These are phyloP conservation scores for Spergularia azorica DNA, from an alignment of 179 eudicot genomes.

Conservation along the genomic window DNA sequence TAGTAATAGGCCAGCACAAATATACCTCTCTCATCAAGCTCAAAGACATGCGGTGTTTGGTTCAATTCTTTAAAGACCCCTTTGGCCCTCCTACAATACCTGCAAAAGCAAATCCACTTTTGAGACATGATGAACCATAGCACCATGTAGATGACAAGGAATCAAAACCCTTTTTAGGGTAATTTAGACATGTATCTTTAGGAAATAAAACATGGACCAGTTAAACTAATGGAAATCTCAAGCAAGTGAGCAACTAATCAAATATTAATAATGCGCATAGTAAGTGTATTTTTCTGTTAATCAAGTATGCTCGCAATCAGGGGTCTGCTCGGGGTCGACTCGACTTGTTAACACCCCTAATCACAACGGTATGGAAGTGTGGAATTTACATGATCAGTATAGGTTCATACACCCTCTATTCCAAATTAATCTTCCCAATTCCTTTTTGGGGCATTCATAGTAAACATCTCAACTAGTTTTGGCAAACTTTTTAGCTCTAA, in stretches of 20 bases:
- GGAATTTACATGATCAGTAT: no score
- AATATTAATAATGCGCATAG: neutral
- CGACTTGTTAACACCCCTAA: no score
- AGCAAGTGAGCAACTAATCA: neutral
- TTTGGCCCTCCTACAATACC: constrained; percentile 91
- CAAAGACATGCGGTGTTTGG: constrained; percentile 71
- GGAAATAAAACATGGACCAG: neutral
- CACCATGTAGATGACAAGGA: neutral
- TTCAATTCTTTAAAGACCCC: constrained; percentile 77
- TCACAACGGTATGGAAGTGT: no score
- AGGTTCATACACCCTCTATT: no score
- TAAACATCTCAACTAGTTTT: no score
- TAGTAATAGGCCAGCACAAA: neutral
- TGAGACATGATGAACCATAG: neutral
- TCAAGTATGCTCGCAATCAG: neutral
- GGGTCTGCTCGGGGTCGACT: no score
- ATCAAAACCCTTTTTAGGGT: neutral
- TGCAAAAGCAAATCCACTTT: constrained; percentile 29
- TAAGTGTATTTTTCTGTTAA: neutral
- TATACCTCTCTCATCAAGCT: constrained; percentile 93
- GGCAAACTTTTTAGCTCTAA: no score
- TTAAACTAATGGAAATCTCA: neutral
- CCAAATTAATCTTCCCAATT: no score
- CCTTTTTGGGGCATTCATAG: no score
- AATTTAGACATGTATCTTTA: neutral